Evolutionary conservation across 305 asterid genomes (phyloP).

Genomic region (Fraxinus albicans): DNA sequence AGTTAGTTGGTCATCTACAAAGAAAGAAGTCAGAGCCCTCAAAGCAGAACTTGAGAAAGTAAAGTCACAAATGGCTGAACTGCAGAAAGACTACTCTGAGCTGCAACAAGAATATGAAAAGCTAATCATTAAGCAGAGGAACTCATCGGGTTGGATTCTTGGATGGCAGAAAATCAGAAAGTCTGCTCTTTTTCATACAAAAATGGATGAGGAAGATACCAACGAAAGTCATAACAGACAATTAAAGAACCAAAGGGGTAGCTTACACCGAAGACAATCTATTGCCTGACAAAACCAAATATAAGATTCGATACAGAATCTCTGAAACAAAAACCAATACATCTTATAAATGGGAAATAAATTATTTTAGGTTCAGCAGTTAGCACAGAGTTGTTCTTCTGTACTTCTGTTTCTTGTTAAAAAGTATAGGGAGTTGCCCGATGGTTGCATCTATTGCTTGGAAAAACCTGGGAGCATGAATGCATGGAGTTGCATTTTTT

Average conservation of each 20-base stretch:
- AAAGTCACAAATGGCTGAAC: constrained; percentile 53
- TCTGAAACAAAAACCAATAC: background rate
- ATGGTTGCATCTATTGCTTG: background rate
- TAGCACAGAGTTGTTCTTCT: constrained; percentile 3
- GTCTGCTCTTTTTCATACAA: constrained; percentile 40
- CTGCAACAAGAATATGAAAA: constrained; percentile 57
- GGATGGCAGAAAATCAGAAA: constrained; percentile 63
- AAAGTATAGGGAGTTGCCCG: background rate
- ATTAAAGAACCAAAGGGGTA: constrained; percentile 31
- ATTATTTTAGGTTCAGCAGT: constrained; percentile 9
- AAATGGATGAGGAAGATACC: constrained; percentile 41
- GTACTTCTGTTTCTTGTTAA: constrained; percentile 4
- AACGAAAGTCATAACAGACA: constrained; percentile 35
- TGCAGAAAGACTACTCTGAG: constrained; percentile 59
- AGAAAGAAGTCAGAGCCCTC: constrained; percentile 64
- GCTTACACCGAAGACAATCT: constrained; percentile 49
- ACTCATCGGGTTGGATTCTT: constrained; percentile 44
- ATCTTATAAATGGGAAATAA: background rate
- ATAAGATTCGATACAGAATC: background rate
- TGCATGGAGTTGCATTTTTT: background rate
- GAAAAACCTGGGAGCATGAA: background rate
- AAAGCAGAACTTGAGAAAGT: constrained; percentile 63
- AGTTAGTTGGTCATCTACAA: constrained; percentile 40
- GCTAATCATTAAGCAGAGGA: constrained; percentile 38
- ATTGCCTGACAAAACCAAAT: constrained; percentile 32